Evolutionary conservation across 2,329 filamentous ascomycete species (phyloP).

Genomic region (Zymoseptoria passerinii): DNA sequence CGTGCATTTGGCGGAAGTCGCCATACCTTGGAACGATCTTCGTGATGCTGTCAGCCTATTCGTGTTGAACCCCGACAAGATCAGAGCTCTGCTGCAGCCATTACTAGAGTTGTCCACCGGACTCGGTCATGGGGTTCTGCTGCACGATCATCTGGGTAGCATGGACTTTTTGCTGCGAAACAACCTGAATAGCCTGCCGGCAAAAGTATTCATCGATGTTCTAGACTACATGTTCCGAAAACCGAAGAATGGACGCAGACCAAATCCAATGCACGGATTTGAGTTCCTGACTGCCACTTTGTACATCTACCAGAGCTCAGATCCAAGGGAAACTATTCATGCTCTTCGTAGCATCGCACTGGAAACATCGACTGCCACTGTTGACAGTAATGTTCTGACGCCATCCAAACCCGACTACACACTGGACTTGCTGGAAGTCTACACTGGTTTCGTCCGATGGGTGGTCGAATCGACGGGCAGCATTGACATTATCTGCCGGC

Average conservation of each 20-base stretch:
- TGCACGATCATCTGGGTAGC: not conserved
- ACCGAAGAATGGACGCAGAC: not conserved
- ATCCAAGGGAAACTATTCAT: slow-evolving; percentile 3
- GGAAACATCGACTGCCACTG: not conserved
- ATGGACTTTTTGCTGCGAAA: not conserved
- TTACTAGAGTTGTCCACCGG: not conserved
- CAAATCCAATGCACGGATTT: slow-evolving; percentile 1
- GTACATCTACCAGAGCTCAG: not conserved
- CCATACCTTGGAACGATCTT: slow-evolving; percentile 6
- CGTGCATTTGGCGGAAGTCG: slow-evolving; percentile 3
- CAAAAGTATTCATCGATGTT: slow-evolving; percentile 6
- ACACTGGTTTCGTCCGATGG: slow-evolving; percentile 15
- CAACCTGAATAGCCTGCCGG: slow-evolving; percentile 1
- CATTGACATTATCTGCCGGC: slow-evolving; percentile 21
- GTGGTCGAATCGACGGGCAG: slow-evolving; percentile 6
- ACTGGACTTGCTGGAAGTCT: slow-evolving; percentile 8
- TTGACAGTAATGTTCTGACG: not conserved
- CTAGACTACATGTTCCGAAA: slow-evolving; percentile 4
- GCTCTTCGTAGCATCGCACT: not conserved
- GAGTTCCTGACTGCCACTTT: slow-evolving; percentile 7
- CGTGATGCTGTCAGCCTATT: slow-evolving; percentile 8
- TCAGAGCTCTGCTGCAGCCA: slow-evolving; percentile 1
- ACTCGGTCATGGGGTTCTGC: not conserved
- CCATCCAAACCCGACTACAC: slow-evolving; percentile 4
- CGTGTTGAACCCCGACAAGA: not conserved